Evolutionary conservation across 768 basidiomycete genomes (phyloP).

Genomic region (Boletus bicolor): DNA sequence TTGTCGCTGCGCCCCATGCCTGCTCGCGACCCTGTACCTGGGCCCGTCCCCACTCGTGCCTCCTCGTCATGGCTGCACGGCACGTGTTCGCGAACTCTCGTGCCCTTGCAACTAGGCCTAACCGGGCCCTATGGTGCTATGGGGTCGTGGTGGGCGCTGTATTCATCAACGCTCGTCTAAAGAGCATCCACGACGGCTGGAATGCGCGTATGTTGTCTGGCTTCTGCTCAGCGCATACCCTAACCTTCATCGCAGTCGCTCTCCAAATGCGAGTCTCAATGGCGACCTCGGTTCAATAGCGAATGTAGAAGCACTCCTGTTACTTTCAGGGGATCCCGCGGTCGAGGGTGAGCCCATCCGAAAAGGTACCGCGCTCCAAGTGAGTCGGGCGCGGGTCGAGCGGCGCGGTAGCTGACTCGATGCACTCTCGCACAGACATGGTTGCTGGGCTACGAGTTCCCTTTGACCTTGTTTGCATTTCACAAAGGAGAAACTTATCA

Average conservation of each 20-base stretch:
- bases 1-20: too few species aligned
- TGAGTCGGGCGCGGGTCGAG: constrained; percentile 32
- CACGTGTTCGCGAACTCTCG: too few species aligned
- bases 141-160: too few species aligned
- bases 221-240: constrained; percentile 8
- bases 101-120: too few species aligned
- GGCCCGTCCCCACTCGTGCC: too few species aligned
- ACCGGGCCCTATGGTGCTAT: too few species aligned
- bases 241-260: constrained; percentile 9
- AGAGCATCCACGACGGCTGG: constrained; percentile 61
- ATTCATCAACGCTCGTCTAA: constrained; percentile 53
- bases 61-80: too few species aligned
- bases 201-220: constrained; percentile 39
- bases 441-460: constrained; percentile 97
- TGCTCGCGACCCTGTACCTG: too few species aligned
- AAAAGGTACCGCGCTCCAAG: constrained; percentile 91
- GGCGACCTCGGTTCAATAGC: constrained; percentile 71
- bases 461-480: constrained; percentile 86
- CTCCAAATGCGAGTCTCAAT: constrained; percentile 55
- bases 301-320: constrained; percentile 64
- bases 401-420: constrained; percentile 1
- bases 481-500: constrained; percentile 67
- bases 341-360: constrained; percentile 87
- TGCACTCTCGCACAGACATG: constrained; percentile 62
- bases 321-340: constrained; percentile 74